Evolutionary conservation across 192 early-diverging fungal species (phyloP).

Genomic region (Coemansia sp.): DNA sequence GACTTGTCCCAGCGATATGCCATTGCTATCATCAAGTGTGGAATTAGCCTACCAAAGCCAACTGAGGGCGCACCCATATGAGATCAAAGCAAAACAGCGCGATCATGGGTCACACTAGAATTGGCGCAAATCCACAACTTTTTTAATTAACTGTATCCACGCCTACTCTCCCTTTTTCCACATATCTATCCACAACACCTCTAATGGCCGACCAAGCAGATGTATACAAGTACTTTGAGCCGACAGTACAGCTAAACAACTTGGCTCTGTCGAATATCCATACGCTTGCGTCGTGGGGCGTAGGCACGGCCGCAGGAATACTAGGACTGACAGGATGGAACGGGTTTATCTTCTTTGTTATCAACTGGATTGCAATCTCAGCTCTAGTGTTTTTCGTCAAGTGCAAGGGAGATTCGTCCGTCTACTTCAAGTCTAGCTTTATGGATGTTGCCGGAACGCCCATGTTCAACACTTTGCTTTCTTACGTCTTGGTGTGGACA

Average conservation of each 20-base stretch:
- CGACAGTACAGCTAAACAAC: conserved; percentile 54
- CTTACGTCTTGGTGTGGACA: conserved; percentile 56
- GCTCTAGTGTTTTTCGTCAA: conserved; percentile 64
- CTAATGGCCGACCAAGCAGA: conserved; percentile 42
- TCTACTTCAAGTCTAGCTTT: conserved; percentile 62
- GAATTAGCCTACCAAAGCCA: neutral
- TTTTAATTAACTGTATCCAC: neutral
- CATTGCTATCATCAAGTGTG: too few species aligned
- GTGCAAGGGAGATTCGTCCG: conserved; percentile 57
- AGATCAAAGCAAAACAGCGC: neutral
- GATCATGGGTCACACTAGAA: neutral
- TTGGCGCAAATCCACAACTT: neutral
- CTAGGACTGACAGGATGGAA: conserved; percentile 80
- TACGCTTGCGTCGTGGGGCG: conserved; percentile 55
- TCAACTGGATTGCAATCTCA: conserved; percentile 68
- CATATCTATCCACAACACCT: neutral
- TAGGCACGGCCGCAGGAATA: conserved; percentile 87
- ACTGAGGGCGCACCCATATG: neutral
- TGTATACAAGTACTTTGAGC: conserved; percentile 58
- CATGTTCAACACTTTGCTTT: conserved; percentile 49
- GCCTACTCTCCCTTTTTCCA: neutral
- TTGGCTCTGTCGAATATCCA: conserved; percentile 55
- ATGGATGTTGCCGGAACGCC: conserved; percentile 53
- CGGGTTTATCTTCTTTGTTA: conserved; percentile 84
- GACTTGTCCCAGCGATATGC: too few species aligned